A percentile compares a stretch with the other conserved stretches of the same genome.
These are phyloP conservation scores for Adansonia grandidieri DNA, from an alignment of 441 rosid genomes.

Conservation along the genomic window DNA sequence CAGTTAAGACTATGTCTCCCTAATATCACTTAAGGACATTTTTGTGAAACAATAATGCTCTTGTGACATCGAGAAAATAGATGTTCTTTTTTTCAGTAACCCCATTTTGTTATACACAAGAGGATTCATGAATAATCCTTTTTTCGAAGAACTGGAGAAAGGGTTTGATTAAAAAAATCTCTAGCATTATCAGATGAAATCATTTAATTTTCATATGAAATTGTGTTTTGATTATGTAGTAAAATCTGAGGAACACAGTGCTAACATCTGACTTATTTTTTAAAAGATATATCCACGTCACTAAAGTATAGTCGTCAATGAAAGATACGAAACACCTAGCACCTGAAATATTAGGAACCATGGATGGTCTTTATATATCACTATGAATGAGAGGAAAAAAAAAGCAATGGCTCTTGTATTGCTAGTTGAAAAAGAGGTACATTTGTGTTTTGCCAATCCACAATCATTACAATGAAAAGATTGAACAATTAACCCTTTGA, in stretches of 20 bases:
- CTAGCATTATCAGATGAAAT: background rate
- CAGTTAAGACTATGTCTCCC: background rate
- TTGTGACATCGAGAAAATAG: background rate
- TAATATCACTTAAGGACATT: background rate
- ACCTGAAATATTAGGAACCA: background rate
- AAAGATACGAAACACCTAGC: background rate
- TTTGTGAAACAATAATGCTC: background rate
- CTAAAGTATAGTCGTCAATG: background rate
- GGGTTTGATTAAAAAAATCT: background rate
- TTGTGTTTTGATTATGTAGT: background rate
- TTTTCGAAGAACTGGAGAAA: background rate
- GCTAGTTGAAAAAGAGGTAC: background rate
- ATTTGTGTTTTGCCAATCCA: background rate
- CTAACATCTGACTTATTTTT: background rate
- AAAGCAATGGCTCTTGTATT: background rate
- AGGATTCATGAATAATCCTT: background rate
- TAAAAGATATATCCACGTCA: background rate
- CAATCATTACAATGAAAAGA: background rate
- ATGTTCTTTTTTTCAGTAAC: background rate
- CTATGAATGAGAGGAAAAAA: background rate
- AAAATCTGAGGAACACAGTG: background rate
- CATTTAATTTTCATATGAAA: background rate
- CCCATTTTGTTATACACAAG: background rate
- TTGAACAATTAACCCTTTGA: background rate
- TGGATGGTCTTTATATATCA: background rate